phyloP scores from a whole-genome alignment of 345 rosid genomes.

The Schrenkiella parvula region DNA sequence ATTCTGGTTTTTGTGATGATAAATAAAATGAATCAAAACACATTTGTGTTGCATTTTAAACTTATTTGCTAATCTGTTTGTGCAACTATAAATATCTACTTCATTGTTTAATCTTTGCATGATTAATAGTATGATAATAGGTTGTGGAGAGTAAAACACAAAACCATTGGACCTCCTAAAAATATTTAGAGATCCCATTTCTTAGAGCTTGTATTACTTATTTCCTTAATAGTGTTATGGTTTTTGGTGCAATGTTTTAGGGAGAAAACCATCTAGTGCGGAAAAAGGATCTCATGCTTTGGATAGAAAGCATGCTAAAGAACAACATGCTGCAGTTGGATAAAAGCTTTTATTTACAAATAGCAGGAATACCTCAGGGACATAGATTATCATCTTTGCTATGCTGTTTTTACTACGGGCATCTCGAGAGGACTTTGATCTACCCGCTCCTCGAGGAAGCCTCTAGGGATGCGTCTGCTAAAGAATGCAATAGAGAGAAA shows the following conservation, averaged over 20 bases:
- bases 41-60: background rate
- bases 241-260: constrained; percentile 36
- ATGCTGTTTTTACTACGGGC: constrained; percentile 78
- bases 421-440: constrained; percentile 63
- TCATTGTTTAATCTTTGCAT: background rate
- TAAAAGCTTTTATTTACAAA: constrained; percentile 55
- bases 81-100: background rate
- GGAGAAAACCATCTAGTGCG: constrained; percentile 32
- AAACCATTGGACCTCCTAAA: background rate
- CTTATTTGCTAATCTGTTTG: background rate
- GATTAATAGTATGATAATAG: background rate
- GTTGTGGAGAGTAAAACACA: background rate
- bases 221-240: background rate
- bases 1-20: background rate
- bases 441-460: constrained; percentile 57
- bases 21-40: background rate
- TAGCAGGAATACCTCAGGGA: constrained; percentile 82
- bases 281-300: constrained; percentile 38
- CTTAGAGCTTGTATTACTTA: background rate
- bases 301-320: constrained; percentile 53
- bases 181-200: background rate
- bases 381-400: constrained; percentile 64
- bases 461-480: constrained; percentile 24
- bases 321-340: constrained; percentile 51
- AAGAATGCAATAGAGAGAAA: constrained; percentile 13